These are phyloP conservation scores for Akanthomyces lecanii DNA, from an alignment of 2,329 filamentous ascomycete species.

Conservation along the genomic window DNA sequence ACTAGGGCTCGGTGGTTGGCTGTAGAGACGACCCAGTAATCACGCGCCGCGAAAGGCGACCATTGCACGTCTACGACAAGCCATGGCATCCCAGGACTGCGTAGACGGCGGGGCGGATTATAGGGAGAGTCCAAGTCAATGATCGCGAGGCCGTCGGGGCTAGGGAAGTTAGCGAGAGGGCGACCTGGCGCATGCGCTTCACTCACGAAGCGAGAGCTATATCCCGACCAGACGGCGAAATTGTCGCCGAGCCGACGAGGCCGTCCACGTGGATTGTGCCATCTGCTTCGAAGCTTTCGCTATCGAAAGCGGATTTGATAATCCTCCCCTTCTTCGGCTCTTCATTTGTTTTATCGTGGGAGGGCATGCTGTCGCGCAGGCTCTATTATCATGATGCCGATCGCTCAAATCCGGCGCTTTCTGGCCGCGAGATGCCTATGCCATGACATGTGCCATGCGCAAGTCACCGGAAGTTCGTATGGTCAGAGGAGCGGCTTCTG, in stretches of 20 bases:
- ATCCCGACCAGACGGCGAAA: conserved; percentile 86
- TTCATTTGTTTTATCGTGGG: conserved; percentile 42
- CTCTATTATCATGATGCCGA: conserved; percentile 4
- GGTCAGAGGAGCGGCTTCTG: too few species aligned
- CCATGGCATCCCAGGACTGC: conserved; percentile 83
- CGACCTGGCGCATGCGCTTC: conserved; percentile 22
- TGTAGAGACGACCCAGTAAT: conserved; percentile 92
- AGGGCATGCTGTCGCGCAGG: conserved; percentile 40
- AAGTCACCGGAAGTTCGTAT: neutral
- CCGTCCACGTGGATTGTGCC: conserved; percentile 78
- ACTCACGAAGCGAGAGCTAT: conserved; percentile 77
- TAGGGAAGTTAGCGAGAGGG: conserved; percentile 31
- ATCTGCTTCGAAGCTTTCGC: conserved; percentile 81
- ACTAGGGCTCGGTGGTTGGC: conserved; percentile 92
- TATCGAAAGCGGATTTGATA: conserved; percentile 71
- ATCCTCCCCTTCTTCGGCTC: conserved; percentile 52
- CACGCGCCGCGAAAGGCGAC: conserved; percentile 85
- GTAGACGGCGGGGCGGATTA: conserved; percentile 76
- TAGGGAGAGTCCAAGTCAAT: conserved; percentile 90
- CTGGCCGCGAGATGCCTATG: neutral
- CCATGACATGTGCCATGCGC: neutral
- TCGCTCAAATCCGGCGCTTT: neutral
- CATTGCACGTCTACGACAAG: conserved; percentile 94
- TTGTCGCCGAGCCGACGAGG: conserved; percentile 84
- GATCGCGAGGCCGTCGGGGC: conserved; percentile 75